A percentile compares a stretch with the other conserved stretches of the same genome.
These are phyloP conservation scores for Colletotrichum paranaense DNA, from an alignment of 2,329 filamentous ascomycete genomes.

Conservation along the genomic window DNA sequence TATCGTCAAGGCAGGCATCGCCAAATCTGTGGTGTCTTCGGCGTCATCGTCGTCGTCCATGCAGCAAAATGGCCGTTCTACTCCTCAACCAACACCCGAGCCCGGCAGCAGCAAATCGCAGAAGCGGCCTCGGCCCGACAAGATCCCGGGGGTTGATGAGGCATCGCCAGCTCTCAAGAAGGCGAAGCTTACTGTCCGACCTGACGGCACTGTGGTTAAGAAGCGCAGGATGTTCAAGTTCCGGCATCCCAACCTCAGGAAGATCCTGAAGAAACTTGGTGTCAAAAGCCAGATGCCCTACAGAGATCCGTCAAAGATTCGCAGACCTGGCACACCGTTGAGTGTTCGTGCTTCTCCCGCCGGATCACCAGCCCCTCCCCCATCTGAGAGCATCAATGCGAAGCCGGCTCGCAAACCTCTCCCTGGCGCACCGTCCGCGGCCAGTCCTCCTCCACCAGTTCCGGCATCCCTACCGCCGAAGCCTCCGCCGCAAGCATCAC, in stretches of 20 bases:
- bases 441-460: conserved; percentile 23
- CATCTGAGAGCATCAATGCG: conserved; percentile 41
- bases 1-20: background rate
- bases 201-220: conserved; percentile 37
- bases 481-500: conserved; percentile 27
- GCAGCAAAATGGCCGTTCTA: conserved; percentile 19
- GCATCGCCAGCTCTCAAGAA: conserved; percentile 50
- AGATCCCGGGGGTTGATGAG: conserved; percentile 47
- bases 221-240: conserved; percentile 52
- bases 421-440: conserved; percentile 37
- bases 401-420: conserved; percentile 50
- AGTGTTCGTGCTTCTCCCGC: conserved; percentile 41
- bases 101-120: conserved; percentile 37
- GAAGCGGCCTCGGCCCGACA: conserved; percentile 52
- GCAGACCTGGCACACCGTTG: conserved; percentile 19
- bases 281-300: conserved; percentile 18
- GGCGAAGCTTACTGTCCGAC: conserved; percentile 47
- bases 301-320: conserved; percentile 29
- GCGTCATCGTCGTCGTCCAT: background rate
- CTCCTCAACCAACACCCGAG: conserved; percentile 28
- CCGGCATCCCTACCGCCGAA: conserved; percentile 19
- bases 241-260: conserved; percentile 47
- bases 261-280: conserved; percentile 42
- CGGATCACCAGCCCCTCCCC: conserved; percentile 39
- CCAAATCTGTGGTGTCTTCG: conserved; percentile 8